phyloP scores from a whole-genome alignment of 352 stramenopile species.

The Saprolegnia diclina region DNA sequence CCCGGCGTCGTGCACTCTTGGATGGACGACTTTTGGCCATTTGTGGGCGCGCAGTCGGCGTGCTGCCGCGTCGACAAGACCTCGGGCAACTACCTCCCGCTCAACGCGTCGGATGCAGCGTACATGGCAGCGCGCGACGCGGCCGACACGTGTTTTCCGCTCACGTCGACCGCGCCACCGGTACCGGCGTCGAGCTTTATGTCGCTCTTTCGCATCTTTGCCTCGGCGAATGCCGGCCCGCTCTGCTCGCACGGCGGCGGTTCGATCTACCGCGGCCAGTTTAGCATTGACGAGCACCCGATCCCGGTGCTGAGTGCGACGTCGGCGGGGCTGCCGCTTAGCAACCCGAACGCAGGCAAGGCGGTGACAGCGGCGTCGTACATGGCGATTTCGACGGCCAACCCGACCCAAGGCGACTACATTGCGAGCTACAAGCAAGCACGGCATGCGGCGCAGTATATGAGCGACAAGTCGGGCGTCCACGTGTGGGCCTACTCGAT shows the following conservation, averaged over 20 bases:
- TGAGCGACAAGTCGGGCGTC: slow-evolving; percentile 57
- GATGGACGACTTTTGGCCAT: slow-evolving; percentile 72
- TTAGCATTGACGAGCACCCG: slow-evolving; percentile 55
- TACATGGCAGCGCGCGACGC: slow-evolving; percentile 38
- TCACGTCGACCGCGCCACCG: slow-evolving; percentile 33
- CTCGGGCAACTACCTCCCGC: slow-evolving; percentile 39
- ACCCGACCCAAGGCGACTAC: slow-evolving; percentile 46
- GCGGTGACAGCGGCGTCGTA: slow-evolving; percentile 64
- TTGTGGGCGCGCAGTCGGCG: slow-evolving; percentile 51
- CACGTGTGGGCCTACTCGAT: slow-evolving; percentile 66
- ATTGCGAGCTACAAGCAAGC: slow-evolving; percentile 58
- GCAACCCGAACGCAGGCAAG: slow-evolving; percentile 42
- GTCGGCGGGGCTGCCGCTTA: slow-evolving; percentile 40
- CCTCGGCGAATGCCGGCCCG: slow-evolving; percentile 37
- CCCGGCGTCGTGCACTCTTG: slow-evolving; percentile 51
- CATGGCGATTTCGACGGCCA: slow-evolving; percentile 51
- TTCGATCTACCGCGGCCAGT: slow-evolving; percentile 60
- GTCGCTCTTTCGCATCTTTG: slow-evolving; percentile 67
- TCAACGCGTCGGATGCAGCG: slow-evolving; percentile 37
- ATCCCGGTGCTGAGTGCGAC: slow-evolving; percentile 34
- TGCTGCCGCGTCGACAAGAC: slow-evolving; percentile 56
- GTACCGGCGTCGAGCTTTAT: slow-evolving; percentile 54
- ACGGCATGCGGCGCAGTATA: slow-evolving; percentile 51
- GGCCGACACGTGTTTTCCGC: slow-evolving; percentile 39
- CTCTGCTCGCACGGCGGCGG: slow-evolving; percentile 52